Base-by-base conservation (phyloP, 2,329 filamentous ascomycete genomes). In the Pseudopyrenochaeta lycopersici region DNA sequence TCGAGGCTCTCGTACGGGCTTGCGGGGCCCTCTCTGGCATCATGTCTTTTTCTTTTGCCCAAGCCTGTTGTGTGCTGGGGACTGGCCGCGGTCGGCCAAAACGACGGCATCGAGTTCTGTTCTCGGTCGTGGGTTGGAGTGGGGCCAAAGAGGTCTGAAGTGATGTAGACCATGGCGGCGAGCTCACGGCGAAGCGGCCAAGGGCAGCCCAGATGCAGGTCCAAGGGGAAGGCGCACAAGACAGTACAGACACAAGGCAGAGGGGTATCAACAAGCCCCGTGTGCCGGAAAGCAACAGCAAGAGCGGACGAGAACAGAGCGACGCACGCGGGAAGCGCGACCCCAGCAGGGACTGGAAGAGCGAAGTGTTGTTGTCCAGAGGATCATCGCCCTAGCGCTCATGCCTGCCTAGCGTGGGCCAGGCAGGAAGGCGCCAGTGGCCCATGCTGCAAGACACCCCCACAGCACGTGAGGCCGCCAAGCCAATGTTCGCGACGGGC, bases 81-180 rank as follows among this genome's bases (percentile, higher is more conserved):
- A 23, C 68, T 62, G 7, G 56, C 41, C 67, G 66, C 71, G 35
- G 47, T 46, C 27, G 59, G 62, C 58, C 63, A 63, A 23, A 49
- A 45, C 10, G 48, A 57, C 30, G 56, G 33, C 1, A 44, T 35
- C 4, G 49, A 30, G 31, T 45, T 51, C 30, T 56, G 46, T 3
- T 46, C 33, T 36, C 51, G 52, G 21, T 55, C 38, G 52, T 62
- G 60, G 45, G 51, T 30, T 27, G 56, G 45, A 17, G 58, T 54
- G 27, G 64, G 58, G 18, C 66, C 62, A 52, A 75, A 75, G 14
- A 75, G 67, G 27, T 73, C 67, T n/a, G 70, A 61, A 20, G 72
- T 75, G 47, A 75, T 75, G 51, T 73, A 75, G 30, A 70, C 67
- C 72, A 75, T 75, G 44, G 54, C 53, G 15, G 2, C 15, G 18